Conservation (phyloP, 495 filamentous ascomycete species). For the Daldinia bambusicola region DNA sequence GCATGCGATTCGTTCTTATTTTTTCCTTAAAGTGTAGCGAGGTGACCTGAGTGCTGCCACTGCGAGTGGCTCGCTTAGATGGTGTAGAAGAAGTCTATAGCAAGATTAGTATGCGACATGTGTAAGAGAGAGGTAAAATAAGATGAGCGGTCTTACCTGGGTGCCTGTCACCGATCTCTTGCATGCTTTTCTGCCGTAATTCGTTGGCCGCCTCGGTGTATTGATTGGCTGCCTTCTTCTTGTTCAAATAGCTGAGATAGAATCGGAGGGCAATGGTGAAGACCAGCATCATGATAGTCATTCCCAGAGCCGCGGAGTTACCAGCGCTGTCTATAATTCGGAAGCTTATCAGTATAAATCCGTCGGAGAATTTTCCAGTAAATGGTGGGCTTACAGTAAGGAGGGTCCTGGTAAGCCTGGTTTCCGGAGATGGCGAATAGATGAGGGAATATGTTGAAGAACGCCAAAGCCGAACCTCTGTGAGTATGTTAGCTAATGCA, state of each 20-base stretch:
- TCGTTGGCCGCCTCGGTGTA: constrained; percentile 20
- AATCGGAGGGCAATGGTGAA: constrained; percentile 20
- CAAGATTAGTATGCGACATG: not conserved
- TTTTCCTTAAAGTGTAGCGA: not conserved
- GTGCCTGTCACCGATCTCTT: constrained; percentile 41
- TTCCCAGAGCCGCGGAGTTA: constrained; percentile 32
- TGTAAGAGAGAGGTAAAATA: not conserved
- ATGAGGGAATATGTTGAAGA: constrained; percentile 44
- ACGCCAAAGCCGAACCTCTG: constrained; percentile 38
- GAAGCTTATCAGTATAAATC: constrained; percentile 4
- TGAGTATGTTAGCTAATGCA: not conserved
- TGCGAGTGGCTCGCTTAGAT: not conserved
- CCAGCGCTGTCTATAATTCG: constrained; percentile 33
- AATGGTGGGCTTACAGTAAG: constrained; percentile 30
- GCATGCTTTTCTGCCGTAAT: constrained; percentile 29
- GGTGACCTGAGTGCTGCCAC: not conserved
- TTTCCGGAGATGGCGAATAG: constrained; percentile 41
- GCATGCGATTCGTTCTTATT: not conserved
- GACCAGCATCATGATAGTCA: constrained; percentile 37
- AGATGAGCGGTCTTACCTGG: constrained; percentile 25
- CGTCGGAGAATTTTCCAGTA: too few species aligned
- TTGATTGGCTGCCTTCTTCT: constrained; percentile 37
- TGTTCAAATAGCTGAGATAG: constrained; percentile 37
- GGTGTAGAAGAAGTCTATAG: constrained; percentile 38
- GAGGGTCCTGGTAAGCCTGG: constrained; percentile 42